Base-by-base conservation (phyloP, 495 filamentous ascomycete genomes). In the Daldinia caldariorum region DNA sequence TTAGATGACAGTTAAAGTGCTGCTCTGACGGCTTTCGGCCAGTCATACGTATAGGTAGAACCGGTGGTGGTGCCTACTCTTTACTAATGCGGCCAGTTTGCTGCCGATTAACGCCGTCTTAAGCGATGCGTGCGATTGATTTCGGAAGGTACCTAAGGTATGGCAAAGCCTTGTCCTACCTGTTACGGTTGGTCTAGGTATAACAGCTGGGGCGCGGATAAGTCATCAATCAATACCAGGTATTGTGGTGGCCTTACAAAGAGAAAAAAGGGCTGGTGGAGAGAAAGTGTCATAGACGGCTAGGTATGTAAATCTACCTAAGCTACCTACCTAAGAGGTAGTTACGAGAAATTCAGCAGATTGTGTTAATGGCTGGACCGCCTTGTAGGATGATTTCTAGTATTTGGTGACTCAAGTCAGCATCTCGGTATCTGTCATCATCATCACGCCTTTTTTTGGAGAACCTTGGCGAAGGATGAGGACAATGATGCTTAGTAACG, bases 401-500 rank as follows among this genome's bases (percentile, higher is more conserved):
- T 35, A 35, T 35, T 35, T 35, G 9, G 34, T 35, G 34, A n/a
- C 64, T 51, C 53, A 29, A 38, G 16, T 55, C 16, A 37, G 45
- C 16, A 35, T 35, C 6, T 10, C 0, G 34, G n/a, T n/a, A n/a
- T n/a, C n/a, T n/a, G n/a, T n/a, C n/a, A n/a, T 35, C 34, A 35
- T 35, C 34, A 7, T 7, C 26, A 26, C 26, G 26, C 26, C 6
- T 35, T 2, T 5, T 5, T 35, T 35, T 20, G 47, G 63, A 54
- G 8, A 63, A 66, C 3, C 53, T 32, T 45, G 51, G 51, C 53
- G 58, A 63, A 58, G 63, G 68, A 29, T 58, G 49, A 60, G 56
- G 47, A 60, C 74, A 34, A 72, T 53, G 51, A 82, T 80, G 29
- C 71, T 83, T 12, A 76, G 69, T 59, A 79, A 82, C n/a, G 79